Percentiles rank a stretch among this genome's conserved stretches.
phyloP scores from a whole-genome alignment of 495 filamentous ascomycete species.

The Terfezia claveryi region DNA sequence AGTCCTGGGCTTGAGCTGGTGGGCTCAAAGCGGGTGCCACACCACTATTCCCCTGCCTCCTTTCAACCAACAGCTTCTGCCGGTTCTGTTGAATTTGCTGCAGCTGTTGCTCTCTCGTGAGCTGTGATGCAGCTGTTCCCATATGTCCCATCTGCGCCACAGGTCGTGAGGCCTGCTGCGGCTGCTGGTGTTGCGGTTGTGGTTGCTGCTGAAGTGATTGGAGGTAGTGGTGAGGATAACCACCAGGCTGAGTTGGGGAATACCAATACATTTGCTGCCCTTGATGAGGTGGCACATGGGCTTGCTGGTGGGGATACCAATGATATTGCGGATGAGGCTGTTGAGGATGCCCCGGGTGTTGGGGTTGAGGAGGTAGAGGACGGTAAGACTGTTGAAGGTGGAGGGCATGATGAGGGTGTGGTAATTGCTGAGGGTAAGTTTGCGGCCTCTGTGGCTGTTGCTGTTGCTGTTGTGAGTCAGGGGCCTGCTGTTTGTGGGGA shows the following conservation, averaged over 20 bases:
- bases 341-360: constrained; percentile 7
- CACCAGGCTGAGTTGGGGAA: not conserved
- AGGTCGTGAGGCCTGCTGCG: not conserved
- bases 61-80: not conserved
- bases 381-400: constrained; percentile 4
- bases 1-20: no score
- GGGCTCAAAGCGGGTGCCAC: no score
- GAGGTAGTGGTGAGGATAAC: not conserved
- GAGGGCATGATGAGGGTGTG: constrained; percentile 4
- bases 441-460: not conserved
- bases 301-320: constrained; percentile 11
- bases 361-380: constrained; percentile 8
- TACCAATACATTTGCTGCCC: not conserved
- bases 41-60: not conserved
- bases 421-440: constrained; percentile 1
- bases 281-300: constrained; percentile 2
- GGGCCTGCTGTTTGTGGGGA: constrained; percentile 1
- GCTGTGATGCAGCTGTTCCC: not conserved
- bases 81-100: not conserved
- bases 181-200: constrained; percentile 1
- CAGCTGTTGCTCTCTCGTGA: no score
- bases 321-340: constrained; percentile 8
- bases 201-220: constrained; percentile 4
- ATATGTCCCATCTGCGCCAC: not conserved
- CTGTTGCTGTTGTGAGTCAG: constrained; percentile 1